A percentile compares a stretch with the other conserved stretches of the same genome.
Conservation (phyloP, 108 stramenopile species). For the Pseudonitzschia pungens region DNA sequence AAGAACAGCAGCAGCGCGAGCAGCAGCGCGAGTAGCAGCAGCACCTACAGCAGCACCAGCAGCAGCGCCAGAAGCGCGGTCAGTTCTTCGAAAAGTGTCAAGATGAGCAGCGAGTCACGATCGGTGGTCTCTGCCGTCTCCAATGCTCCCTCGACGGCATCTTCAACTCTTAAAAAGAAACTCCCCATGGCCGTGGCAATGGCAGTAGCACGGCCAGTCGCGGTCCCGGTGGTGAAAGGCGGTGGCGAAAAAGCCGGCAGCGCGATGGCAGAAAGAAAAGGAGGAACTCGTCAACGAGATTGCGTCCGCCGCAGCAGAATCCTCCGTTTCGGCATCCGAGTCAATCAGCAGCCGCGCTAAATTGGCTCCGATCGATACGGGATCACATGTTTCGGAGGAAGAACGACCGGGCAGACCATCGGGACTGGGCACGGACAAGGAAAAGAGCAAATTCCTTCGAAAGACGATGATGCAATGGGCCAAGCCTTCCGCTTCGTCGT, state of each 20-base stretch:
- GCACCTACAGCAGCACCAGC: background rate
- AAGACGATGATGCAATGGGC: conserved; percentile 17
- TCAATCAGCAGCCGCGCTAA: background rate
- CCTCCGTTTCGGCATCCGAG: background rate
- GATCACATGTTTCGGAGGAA: background rate
- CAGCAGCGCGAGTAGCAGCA: background rate
- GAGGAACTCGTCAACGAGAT: background rate
- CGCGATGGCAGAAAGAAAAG: background rate
- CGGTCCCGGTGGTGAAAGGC: background rate
- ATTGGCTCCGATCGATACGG: background rate
- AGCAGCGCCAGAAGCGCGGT: background rate
- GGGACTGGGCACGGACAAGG: background rate
- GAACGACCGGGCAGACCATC: background rate
- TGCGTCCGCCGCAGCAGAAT: conserved; percentile 3
- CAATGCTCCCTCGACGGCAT: background rate
- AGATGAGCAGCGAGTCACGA: conserved; percentile 2
- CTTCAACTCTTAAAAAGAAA: background rate
- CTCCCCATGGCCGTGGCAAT: background rate
- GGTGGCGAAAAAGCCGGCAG: background rate
- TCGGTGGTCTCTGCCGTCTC: background rate
- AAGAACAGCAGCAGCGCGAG: background rate
- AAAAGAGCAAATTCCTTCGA: conserved; percentile 6
- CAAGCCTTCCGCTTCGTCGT: conserved; percentile 8
- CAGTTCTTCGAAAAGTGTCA: background rate
- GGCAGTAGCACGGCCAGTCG: background rate